Evolutionary conservation across 2,329 filamentous ascomycete genomes (phyloP).

Genomic region (Sporothrix variecibatus): DNA sequence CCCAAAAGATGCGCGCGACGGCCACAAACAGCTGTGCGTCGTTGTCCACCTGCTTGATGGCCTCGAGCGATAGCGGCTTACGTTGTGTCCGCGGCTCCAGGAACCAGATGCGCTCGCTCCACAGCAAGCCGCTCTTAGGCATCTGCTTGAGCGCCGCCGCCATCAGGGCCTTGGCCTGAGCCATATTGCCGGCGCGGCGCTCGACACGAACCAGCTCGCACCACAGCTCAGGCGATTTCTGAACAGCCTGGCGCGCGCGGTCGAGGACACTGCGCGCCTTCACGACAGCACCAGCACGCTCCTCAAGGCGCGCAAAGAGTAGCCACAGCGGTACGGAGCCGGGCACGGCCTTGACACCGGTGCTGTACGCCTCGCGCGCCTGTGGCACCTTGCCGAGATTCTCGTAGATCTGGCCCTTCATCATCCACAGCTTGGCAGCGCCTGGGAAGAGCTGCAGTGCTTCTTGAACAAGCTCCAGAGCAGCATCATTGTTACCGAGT

Average conservation of each 20-base stretch:
- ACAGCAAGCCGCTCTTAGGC: slow-evolving; percentile 82
- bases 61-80: slow-evolving; percentile 86
- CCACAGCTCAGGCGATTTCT: slow-evolving; percentile 83
- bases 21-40: slow-evolving; percentile 87
- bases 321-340: slow-evolving; percentile 87
- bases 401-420: slow-evolving; percentile 98
- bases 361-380: slow-evolving; percentile 85
- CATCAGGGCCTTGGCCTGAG: slow-evolving; percentile 89
- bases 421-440: slow-evolving; percentile 92
- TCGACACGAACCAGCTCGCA: slow-evolving; percentile 93
- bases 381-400: slow-evolving; percentile 75
- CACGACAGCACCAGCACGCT: slow-evolving; percentile 77
- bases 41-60: slow-evolving; percentile 95
- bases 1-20: slow-evolving; percentile 95
- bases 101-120: slow-evolving; percentile 94
- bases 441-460: slow-evolving; percentile 84
- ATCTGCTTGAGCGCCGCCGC: slow-evolving; percentile 90
- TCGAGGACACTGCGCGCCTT: slow-evolving; percentile 95
- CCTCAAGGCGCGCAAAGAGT: slow-evolving; percentile 83
- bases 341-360: slow-evolving; percentile 83
- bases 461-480: slow-evolving; percentile 83
- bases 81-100: slow-evolving; percentile 89
- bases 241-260: slow-evolving; percentile 81
- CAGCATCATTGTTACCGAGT: slow-evolving; percentile 73
- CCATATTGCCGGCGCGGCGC: slow-evolving; percentile 77